Conservation (phyloP, 176 grass and related monocot genomes). For the Paspalum notatum region DNA sequence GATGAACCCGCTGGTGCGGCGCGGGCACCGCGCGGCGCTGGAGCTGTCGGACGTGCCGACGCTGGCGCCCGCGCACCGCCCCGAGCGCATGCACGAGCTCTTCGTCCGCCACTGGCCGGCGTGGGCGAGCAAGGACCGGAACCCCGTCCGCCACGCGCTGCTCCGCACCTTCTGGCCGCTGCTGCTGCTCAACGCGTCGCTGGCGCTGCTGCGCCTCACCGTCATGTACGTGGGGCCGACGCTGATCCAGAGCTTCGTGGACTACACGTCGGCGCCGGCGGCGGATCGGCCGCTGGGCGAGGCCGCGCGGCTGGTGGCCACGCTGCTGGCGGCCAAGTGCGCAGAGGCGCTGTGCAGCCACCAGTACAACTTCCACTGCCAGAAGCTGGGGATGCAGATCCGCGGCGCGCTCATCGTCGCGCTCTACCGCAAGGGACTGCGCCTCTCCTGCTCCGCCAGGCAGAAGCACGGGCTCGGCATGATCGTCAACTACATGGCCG, state of each 20-base stretch:
- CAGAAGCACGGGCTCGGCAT: conserved; percentile 85
- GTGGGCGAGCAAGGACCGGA: conserved; percentile 36
- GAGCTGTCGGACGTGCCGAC: conserved; percentile 70
- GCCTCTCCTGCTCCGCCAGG: conserved; percentile 73
- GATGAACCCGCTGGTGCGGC: conserved; percentile 84
- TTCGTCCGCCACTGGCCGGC: conserved; percentile 73
- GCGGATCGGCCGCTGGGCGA: conserved; percentile 9
- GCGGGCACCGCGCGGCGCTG: conserved; percentile 56
- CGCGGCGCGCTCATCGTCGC: conserved; percentile 81
- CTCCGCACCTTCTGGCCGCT: conserved; percentile 76
- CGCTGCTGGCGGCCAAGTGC: conserved; percentile 72
- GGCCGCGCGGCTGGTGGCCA: conserved; percentile 57
- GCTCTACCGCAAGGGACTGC: conserved; percentile 85
- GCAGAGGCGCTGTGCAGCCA: conserved; percentile 76
- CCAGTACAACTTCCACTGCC: conserved; percentile 99
- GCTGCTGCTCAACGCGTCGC: conserved; percentile 62
- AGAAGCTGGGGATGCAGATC: conserved; percentile 95
- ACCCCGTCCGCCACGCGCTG: conserved; percentile 73
- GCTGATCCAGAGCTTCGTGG: conserved; percentile 89
- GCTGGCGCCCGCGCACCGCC: conserved; percentile 58
- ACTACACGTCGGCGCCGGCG: conserved; percentile 38
- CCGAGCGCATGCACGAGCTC: conserved; percentile 71
- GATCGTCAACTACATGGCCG: conserved; percentile 99
- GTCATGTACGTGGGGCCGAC: conserved; percentile 94
- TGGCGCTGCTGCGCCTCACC: conserved; percentile 58